These are phyloP conservation scores for Bullera alba DNA, from an alignment of 768 basidiomycete genomes.

Conservation along the genomic window DNA sequence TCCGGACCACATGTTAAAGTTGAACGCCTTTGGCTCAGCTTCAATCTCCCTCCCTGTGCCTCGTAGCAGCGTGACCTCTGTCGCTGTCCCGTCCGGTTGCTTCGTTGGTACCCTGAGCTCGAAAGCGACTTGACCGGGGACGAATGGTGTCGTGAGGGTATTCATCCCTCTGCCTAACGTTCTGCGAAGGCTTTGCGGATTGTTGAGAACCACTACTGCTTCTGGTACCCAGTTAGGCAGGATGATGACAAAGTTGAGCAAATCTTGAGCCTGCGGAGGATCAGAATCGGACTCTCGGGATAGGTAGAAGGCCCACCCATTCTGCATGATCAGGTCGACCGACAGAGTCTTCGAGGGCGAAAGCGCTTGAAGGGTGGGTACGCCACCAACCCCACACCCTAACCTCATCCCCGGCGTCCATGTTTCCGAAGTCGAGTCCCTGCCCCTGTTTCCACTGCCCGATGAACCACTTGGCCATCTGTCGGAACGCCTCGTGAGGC, in stretches of 20 bases:
- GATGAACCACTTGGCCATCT: conserved; percentile 34
- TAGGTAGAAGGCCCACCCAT: conserved; percentile 23
- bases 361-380: conserved; percentile 26
- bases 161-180: conserved; percentile 16
- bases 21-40: conserved; percentile 14
- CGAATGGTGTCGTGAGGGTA: conserved; percentile 22
- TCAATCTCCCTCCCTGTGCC: conserved; percentile 31
- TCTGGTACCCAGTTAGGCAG: conserved; percentile 7
- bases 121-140: conserved; percentile 28
- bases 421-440: not conserved
- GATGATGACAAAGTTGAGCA: conserved; percentile 36
- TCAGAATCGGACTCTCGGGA: not conserved
- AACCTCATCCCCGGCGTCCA: not conserved
- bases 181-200: conserved; percentile 1
- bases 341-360: conserved; percentile 18
- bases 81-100: no score
- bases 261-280: conserved; percentile 36
- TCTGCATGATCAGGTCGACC: conserved; percentile 36
- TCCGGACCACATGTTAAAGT: conserved; percentile 45
- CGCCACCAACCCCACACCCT: conserved; percentile 33
- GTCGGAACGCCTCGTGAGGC: conserved; percentile 36
- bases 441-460: conserved; percentile 17
- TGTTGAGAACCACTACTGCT: conserved; percentile 4
- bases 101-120: conserved; percentile 5
- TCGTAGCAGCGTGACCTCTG: conserved; percentile 7